A percentile compares a stretch with the other conserved stretches of the same genome.
These are phyloP conservation scores for Chaetothyriales sp. DNA, from an alignment of 2,329 filamentous ascomycete genomes.

Conservation along the genomic window DNA sequence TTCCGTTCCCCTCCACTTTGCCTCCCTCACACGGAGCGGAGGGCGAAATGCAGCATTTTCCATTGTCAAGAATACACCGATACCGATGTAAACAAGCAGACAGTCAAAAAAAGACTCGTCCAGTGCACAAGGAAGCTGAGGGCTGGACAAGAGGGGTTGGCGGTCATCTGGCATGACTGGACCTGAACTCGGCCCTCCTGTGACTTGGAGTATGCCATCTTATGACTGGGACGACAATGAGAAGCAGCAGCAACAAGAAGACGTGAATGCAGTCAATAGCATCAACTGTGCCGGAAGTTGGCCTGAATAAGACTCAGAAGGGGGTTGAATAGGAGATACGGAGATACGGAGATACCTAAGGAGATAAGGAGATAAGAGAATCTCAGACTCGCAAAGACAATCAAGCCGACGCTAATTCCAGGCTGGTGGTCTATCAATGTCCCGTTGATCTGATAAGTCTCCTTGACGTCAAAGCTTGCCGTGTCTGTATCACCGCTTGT, in stretches of 20 bases:
- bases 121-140: neutral
- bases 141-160: neutral
- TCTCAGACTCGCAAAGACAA: neutral
- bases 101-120: neutral
- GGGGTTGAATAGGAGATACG: neutral
- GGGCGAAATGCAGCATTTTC: neutral
- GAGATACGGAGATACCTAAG: neutral
- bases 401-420: neutral
- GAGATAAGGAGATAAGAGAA: neutral
- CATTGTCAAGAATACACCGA: neutral
- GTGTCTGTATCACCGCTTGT: neutral
- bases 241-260: neutral
- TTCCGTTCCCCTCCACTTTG: no score
- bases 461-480: neutral
- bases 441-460: neutral
- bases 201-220: neutral
- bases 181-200: neutral
- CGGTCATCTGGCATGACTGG: neutral
- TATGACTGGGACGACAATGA: neutral
- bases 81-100: no score
- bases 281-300: neutral
- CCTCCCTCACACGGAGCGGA: no score
- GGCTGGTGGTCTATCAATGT: neutral
- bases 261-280: neutral
- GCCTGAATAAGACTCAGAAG: neutral